A percentile compares a stretch with the other conserved stretches of the same genome.
These are phyloP conservation scores for Euphorbia tirucalli DNA, from an alignment of 345 rosid species.

Conservation along the genomic window DNA sequence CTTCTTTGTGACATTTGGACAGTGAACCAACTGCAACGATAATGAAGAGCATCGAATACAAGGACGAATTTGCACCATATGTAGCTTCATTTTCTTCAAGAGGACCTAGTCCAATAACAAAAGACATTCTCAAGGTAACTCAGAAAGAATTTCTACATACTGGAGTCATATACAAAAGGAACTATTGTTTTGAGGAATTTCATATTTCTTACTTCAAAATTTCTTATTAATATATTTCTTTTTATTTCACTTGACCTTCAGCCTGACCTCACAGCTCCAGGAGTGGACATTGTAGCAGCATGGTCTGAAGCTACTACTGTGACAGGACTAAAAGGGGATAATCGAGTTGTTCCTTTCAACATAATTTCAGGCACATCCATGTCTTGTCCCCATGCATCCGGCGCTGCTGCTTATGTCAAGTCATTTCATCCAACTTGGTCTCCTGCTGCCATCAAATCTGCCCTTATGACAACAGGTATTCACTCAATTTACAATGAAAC, in stretches of 20 bases:
- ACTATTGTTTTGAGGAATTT: too few relatives aligned
- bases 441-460: too few relatives aligned
- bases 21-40: constrained; percentile 36
- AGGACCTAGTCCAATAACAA: constrained; percentile 36
- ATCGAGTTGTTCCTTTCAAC: constrained; percentile 26
- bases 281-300: constrained; percentile 45
- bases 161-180: too few relatives aligned
- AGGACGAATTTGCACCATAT: constrained; percentile 19
- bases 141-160: background rate
- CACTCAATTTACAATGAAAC: too few relatives aligned
- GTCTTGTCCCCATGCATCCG: constrained; percentile 41
- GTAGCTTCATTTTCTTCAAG: too few relatives aligned
- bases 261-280: constrained; percentile 44
- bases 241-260: background rate
- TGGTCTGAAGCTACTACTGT: constrained; percentile 25
- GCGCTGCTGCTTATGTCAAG: constrained; percentile 33
- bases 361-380: constrained; percentile 45
- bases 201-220: too few relatives aligned
- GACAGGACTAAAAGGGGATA: constrained; percentile 13
- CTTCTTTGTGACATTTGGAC: background rate
- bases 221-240: too few relatives aligned
- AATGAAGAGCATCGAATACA: constrained; percentile 18
- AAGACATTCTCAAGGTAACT: constrained; percentile 35
- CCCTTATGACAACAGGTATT: constrained; percentile 42
- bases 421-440: constrained; percentile 37